phyloP scores from a whole-genome alignment of 768 basidiomycete species.

The Crucibulum laeve region DNA sequence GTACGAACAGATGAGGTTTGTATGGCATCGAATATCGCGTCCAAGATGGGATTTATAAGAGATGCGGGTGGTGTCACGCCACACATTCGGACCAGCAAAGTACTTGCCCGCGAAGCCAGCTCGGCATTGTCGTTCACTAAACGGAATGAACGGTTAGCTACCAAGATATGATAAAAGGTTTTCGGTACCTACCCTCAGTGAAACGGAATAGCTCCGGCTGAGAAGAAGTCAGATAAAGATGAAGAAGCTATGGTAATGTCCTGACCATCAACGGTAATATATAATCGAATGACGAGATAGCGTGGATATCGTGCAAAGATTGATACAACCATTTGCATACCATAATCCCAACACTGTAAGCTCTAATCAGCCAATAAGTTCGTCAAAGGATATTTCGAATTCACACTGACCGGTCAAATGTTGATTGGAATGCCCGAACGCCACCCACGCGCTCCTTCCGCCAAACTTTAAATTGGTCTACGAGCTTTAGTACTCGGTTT shows the following conservation, averaged over 20 bases:
- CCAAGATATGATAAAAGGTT: background rate
- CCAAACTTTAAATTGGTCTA: slow-evolving; percentile 64
- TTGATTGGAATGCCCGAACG: slow-evolving; percentile 76
- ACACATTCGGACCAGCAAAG: slow-evolving; percentile 79
- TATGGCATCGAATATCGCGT: slow-evolving; percentile 72
- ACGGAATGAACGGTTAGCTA: slow-evolving; percentile 3
- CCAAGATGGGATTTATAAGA: slow-evolving; percentile 65
- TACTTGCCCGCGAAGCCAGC: slow-evolving; percentile 56
- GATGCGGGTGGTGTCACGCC: slow-evolving; percentile 74
- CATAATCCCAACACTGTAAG: slow-evolving; percentile 51
- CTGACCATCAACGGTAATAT: slow-evolving; percentile 76
- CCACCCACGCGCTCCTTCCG: slow-evolving; percentile 68
- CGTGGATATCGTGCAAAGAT: slow-evolving; percentile 72
- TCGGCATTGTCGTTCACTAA: slow-evolving; percentile 74
- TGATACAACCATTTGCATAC: slow-evolving; percentile 79
- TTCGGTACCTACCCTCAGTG: slow-evolving; percentile 51
- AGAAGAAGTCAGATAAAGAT: slow-evolving; percentile 6
- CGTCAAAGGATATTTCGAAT: slow-evolving; percentile 1
- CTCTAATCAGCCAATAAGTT: slow-evolving; percentile 3
- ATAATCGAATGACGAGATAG: slow-evolving; percentile 74
- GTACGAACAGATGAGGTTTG: slow-evolving; percentile 63
- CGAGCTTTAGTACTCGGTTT: slow-evolving; percentile 54
- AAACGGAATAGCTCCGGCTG: slow-evolving; percentile 76
- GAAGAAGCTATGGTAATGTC: slow-evolving; percentile 7
- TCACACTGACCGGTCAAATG: slow-evolving; percentile 65